Percentiles rank a stretch among this genome's conserved stretches.
Conservation (phyloP, 768 basidiomycete species). For the Melanogaster broomeanus region DNA sequence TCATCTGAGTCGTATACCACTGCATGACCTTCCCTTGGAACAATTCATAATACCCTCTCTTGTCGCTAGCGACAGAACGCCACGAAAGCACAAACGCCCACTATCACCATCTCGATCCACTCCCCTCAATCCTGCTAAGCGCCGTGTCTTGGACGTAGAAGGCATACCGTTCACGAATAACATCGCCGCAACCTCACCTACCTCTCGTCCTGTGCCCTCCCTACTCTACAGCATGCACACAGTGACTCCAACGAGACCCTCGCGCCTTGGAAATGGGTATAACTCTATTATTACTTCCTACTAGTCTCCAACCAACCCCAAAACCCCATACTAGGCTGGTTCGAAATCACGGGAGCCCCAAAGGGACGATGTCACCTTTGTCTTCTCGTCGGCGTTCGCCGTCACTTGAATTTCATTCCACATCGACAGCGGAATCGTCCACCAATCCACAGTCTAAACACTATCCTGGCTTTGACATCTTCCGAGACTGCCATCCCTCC, state of each 20-base stretch:
- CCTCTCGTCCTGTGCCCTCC: constrained; percentile 32
- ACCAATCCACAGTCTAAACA: constrained; percentile 58
- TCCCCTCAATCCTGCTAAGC: constrained; percentile 64
- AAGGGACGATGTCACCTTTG: constrained; percentile 10
- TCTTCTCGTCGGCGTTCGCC: constrained; percentile 15
- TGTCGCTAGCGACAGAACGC: constrained; percentile 17
- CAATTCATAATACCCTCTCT: constrained; percentile 45
- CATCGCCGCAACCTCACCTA: constrained; percentile 18
- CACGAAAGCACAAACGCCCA: constrained; percentile 56
- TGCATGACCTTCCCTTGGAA: constrained; percentile 62
- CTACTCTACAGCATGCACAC: constrained; percentile 15
- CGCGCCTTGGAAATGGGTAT: constrained; percentile 30
- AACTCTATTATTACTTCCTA: constrained; percentile 14
- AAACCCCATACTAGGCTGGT: constrained; percentile 25
- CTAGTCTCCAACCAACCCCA: constrained; percentile 43
- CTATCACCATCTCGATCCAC: constrained; percentile 53
- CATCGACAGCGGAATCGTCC: constrained; percentile 40
- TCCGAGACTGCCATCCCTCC: constrained; percentile 42
- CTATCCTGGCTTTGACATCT: constrained; percentile 67
- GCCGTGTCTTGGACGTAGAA: constrained; percentile 61
- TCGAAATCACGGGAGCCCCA: constrained; percentile 8
- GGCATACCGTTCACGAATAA: constrained; percentile 41
- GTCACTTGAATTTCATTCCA: constrained; percentile 20
- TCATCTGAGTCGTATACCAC: constrained; percentile 49
- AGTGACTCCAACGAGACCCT: constrained; percentile 37